Conservation (phyloP, 2,329 filamentous ascomycete species). For the Davidsoniella virescens region DNA sequence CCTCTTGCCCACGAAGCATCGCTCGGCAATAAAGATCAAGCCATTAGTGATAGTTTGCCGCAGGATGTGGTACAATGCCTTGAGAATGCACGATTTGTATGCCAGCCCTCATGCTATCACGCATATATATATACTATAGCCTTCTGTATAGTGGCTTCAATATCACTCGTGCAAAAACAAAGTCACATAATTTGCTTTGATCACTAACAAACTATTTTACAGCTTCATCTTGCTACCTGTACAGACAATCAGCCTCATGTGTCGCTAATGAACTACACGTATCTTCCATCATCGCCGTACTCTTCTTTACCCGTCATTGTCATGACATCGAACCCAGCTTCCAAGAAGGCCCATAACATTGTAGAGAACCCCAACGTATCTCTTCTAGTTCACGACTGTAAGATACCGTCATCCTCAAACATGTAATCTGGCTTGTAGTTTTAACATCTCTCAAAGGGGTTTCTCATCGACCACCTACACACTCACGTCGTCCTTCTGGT, state of each 20-base stretch:
- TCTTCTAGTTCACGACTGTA: conserved; percentile 86
- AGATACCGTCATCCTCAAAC: conserved; percentile 14
- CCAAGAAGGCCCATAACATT: conserved; percentile 69
- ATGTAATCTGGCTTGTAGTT: conserved; percentile 1
- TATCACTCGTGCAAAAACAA: neutral
- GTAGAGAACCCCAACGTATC: conserved; percentile 74
- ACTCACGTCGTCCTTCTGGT: conserved; percentile 39
- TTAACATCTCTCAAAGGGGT: conserved; percentile 40
- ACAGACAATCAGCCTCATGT: conserved; percentile 72
- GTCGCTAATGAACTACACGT: conserved; percentile 98
- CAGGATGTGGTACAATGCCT: conserved; percentile 78
- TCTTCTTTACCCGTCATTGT: conserved; percentile 66
- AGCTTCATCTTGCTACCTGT: conserved; percentile 94
- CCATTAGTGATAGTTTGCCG: conserved; percentile 54
- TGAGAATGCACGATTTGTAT: conserved; percentile 85
- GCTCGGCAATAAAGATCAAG: conserved; percentile 48
- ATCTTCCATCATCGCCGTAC: conserved; percentile 64
- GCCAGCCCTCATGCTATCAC: conserved; percentile 21
- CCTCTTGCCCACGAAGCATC: conserved; percentile 63
- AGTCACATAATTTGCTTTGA: neutral
- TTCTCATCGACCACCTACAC: conserved; percentile 72
- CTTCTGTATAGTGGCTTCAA: neutral
- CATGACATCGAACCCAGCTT: conserved; percentile 75
- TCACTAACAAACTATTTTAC: conserved; percentile 11
- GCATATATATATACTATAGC: neutral